These are phyloP conservation scores for Chaetomium olivaceum DNA, from an alignment of 2,329 filamentous ascomycete species.

Conservation along the genomic window DNA sequence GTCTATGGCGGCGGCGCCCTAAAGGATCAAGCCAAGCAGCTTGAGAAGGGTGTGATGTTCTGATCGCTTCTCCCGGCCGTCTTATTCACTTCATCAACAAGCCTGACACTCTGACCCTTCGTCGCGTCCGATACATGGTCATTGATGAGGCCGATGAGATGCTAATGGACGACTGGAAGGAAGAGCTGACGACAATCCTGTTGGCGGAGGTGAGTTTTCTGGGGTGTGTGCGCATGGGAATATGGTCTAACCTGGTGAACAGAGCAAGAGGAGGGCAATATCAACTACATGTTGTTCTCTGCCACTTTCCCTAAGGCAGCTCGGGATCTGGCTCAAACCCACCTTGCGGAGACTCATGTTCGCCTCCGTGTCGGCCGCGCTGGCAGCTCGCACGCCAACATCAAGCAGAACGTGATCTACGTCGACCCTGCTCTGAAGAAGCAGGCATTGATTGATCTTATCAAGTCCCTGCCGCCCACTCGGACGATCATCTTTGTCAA, in stretches of 20 bases:
- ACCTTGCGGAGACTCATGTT: conserved; percentile 72
- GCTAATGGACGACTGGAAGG: conserved; percentile 75
- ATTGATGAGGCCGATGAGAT: conserved; percentile 97
- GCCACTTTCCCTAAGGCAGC: conserved; percentile 86
- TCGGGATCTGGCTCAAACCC: conserved; percentile 73
- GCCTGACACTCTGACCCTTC: conserved; percentile 66
- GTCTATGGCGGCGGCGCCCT: conserved; percentile 78
- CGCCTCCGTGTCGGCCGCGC: conserved; percentile 85
- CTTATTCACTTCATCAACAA: conserved; percentile 80
- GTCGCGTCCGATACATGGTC: conserved; percentile 75
- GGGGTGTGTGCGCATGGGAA: neutral
- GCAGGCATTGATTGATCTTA: conserved; percentile 68
- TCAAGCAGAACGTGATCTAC: conserved; percentile 73
- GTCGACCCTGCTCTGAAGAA: conserved; percentile 69
- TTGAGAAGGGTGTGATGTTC: conserved; percentile 85
- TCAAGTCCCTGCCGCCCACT: conserved; percentile 68
- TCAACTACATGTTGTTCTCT: conserved; percentile 81
- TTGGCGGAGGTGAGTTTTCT: conserved; percentile 70
- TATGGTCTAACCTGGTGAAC: conserved; percentile 34
- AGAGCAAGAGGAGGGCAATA: conserved; percentile 72
- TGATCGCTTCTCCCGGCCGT: conserved; percentile 86
- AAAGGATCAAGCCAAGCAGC: conserved; percentile 68
- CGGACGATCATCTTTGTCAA: conserved; percentile 93
- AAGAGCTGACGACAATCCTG: conserved; percentile 74
- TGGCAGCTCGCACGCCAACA: conserved; percentile 79